Evolutionary conservation across 108 stramenopile species (phyloP).

Genomic region (Pseudonitzschia pungens): DNA sequence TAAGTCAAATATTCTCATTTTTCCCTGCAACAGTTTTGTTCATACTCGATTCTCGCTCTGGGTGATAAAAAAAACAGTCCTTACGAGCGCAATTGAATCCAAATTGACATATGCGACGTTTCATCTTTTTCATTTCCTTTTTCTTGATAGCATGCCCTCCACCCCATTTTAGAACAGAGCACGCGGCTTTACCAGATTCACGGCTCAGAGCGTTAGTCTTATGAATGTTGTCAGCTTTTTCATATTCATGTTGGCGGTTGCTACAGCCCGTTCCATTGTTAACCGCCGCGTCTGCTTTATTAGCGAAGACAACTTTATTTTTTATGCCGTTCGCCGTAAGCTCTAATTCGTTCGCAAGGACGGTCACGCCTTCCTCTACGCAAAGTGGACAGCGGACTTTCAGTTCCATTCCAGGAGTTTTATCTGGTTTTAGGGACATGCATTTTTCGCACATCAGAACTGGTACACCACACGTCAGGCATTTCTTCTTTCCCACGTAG

Average conservation of each 20-base stretch:
- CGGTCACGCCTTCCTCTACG: slow-evolving; percentile 76
- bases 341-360: slow-evolving; percentile 77
- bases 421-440: slow-evolving; percentile 57
- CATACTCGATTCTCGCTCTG: slow-evolving; percentile 13
- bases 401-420: slow-evolving; percentile 30
- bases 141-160: slow-evolving; percentile 86
- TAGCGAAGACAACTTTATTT: slow-evolving; percentile 11
- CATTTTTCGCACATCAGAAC: slow-evolving; percentile 84
- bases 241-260: background rate
- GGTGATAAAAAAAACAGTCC: slow-evolving; percentile 86
- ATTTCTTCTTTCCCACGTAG: slow-evolving; percentile 91
- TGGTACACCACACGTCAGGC: slow-evolving; percentile 87
- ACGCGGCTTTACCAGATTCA: slow-evolving; percentile 55
- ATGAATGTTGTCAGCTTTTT: background rate
- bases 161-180: slow-evolving; percentile 90
- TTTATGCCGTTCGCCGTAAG: slow-evolving; percentile 83
- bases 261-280: background rate
- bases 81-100: slow-evolving; percentile 71
- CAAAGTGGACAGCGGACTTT: slow-evolving; percentile 83
- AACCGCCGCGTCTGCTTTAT: background rate
- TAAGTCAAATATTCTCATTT: no score
- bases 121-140: slow-evolving; percentile 42
- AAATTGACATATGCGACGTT: slow-evolving; percentile 68
- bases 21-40: background rate
- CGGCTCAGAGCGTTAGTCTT: background rate